These are phyloP conservation scores for Chlamydomonas sp. DNA, from an alignment of 139 green algal genomes.

Conservation along the genomic window DNA sequence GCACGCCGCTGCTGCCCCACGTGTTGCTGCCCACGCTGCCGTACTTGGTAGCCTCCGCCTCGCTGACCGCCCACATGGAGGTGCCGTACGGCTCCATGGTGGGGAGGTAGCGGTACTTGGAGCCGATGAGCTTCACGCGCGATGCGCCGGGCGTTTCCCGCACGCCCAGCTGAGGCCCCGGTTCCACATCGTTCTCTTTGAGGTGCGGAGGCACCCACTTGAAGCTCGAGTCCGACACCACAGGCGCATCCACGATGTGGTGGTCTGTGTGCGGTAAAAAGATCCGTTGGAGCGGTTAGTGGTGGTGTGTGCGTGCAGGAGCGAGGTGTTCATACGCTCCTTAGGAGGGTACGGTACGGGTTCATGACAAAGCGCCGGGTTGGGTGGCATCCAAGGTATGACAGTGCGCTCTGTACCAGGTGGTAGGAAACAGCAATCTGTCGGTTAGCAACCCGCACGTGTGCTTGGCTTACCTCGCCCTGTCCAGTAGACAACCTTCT, in stretches of 20 bases:
- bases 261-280: not conserved
- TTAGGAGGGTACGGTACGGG: too few species aligned
- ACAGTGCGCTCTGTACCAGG: too few species aligned
- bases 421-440: not conserved
- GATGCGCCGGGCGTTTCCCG: slow-evolving; percentile 17
- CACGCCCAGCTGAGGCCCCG: slow-evolving; percentile 27
- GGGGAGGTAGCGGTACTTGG: slow-evolving; percentile 44
- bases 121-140: slow-evolving; percentile 35
- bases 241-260: slow-evolving; percentile 40
- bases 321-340: not conserved
- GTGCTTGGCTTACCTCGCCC: slow-evolving; percentile 4
- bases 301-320: not conserved
- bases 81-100: slow-evolving; percentile 31
- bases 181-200: slow-evolving; percentile 9
- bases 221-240: slow-evolving; percentile 24
- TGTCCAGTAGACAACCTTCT: slow-evolving; percentile 41
- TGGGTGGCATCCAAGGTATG: too few species aligned
- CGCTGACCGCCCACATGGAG: slow-evolving; percentile 30
- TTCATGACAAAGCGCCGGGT: too few species aligned
- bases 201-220: slow-evolving; percentile 5
- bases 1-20: slow-evolving; percentile 19
- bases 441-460: too few species aligned
- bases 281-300: not conserved
- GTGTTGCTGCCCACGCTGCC: slow-evolving; percentile 41
- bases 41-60: not conserved